Evolutionary conservation across 148 eudicot genomes (phyloP).

Genomic region (Rhododendron simsii): DNA sequence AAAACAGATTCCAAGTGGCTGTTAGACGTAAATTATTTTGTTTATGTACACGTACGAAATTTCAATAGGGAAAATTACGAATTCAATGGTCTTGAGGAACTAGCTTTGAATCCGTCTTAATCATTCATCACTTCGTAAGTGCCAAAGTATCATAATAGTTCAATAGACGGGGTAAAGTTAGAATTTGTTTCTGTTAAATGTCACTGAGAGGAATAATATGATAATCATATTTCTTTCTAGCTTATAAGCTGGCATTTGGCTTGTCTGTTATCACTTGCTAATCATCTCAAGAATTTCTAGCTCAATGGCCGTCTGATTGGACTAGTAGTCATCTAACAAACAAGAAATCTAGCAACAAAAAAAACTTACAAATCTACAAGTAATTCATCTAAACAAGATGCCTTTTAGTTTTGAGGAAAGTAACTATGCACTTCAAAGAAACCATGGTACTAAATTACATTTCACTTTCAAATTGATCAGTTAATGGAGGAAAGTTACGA

Average conservation of each 20-base stretch:
- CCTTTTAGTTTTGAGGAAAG: background rate
- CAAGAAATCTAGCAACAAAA: background rate
- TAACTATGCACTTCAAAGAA: background rate
- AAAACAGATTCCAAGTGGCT: slow-evolving; percentile 14
- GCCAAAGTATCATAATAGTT: background rate
- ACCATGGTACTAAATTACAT: background rate
- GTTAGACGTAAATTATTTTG: background rate
- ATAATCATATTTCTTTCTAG: background rate
- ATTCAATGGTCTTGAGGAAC: background rate
- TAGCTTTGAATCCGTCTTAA: background rate
- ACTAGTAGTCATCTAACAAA: background rate
- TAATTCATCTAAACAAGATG: background rate
- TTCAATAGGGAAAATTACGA: background rate
- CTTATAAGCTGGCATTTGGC: background rate
- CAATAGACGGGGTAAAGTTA: background rate
- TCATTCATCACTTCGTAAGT: background rate
- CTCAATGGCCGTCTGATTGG: background rate
- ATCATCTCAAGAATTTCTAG: background rate
- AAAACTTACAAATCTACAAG: background rate
- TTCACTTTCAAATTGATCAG: background rate
- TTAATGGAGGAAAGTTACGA: background rate
- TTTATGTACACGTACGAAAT: background rate
- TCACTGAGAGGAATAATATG: background rate
- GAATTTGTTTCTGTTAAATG: background rate
- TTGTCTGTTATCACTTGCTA: background rate